Base-by-base conservation (phyloP, 2,329 filamentous ascomycete species). In the Verticillium dahliae region DNA sequence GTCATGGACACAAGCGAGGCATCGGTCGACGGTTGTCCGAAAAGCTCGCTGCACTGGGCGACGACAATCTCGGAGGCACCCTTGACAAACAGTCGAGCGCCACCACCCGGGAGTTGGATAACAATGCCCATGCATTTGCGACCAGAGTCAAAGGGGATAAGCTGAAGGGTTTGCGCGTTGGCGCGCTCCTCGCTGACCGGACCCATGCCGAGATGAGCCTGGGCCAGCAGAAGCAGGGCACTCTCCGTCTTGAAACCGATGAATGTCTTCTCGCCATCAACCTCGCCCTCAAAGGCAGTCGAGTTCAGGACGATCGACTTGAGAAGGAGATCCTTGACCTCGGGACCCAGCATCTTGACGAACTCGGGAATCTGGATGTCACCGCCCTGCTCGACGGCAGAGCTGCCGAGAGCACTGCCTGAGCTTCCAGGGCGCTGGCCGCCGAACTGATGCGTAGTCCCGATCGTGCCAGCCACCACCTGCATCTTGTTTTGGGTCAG, bases 181-280 rank as follows among this genome's bases (percentile, higher is more conserved):
- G 85, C 83, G 6, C 89, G 85, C 69, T 89, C 82, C 67, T 89
- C 83, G 55, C 79, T 79, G 15, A 91, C 80, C 4, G 84, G 80
- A 2, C 85, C 83, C 84, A 92, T 88, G 15, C 81, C 87, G 6
- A 92, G 79, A 69, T 89, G 79, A 58, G 87, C 84, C 57, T 82
- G 82, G 14, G 88, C 89, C 68, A 91, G 84, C 33, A 86, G 83
- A n/a, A 92, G 80, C 61, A 92, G 75, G 2, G 90, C 89, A 4
- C 89, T 89, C 71, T 92, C 90, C 0, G 90, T 92, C 78, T 92
- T 92, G 69, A 88, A 91, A 56, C 90, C 90, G 66, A 92, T 87
- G 63, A 90, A 92, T 1, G 84, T 85, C 65, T 80, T 80, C 59
- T 81, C 74, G 14, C 89, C 87, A 38, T 90, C 84, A n/a, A 86